Evolutionary conservation across 179 eudicot species (phyloP).

Genomic region (Corrigiola litoralis): DNA sequence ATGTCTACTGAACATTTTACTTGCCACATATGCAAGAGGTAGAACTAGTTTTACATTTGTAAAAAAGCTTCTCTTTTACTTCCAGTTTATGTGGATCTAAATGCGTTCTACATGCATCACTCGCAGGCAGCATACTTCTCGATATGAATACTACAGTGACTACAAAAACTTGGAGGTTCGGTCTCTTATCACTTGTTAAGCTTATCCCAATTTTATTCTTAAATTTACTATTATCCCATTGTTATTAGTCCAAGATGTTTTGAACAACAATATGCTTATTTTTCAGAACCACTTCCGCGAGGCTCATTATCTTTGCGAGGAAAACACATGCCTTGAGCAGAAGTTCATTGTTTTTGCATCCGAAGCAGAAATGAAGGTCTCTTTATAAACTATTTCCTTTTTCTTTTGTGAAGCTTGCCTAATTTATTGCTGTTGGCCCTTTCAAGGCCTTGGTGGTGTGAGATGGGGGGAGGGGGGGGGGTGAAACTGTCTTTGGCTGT

Average conservation of each 20-base stretch:
- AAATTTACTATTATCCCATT: neutral
- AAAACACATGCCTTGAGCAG: conserved; percentile 66
- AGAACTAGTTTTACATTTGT: conserved; percentile 16
- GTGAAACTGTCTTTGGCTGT: neutral
- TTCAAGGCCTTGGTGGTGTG: too few relatives aligned
- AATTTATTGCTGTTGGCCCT: too few relatives aligned
- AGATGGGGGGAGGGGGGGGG: too few relatives aligned
- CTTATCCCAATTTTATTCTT: conserved; percentile 11
- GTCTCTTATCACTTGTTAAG: conserved; percentile 8
- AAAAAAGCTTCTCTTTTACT: conserved; percentile 10
- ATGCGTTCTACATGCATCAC: conserved; percentile 17
- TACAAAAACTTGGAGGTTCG: conserved; percentile 91
- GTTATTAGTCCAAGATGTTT: conserved; percentile 1
- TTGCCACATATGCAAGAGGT: conserved; percentile 91
- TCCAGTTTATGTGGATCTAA: conserved; percentile 24
- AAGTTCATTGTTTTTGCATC: conserved; percentile 64
- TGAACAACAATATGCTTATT: neutral
- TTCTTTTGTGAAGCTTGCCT: too few relatives aligned
- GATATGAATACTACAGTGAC: conserved; percentile 67
- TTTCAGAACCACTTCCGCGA: conserved; percentile 59
- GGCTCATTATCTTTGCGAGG: conserved; percentile 69
- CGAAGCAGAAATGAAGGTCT: conserved; percentile 85
- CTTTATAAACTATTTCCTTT: neutral
- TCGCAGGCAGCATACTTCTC: conserved; percentile 73
- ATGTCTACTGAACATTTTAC: conserved; percentile 87